Percentiles rank a stretch among this genome's conserved stretches.
Evolutionary conservation across 2,329 filamentous ascomycete species (phyloP).

Genomic region (Microsporum audouinii): DNA sequence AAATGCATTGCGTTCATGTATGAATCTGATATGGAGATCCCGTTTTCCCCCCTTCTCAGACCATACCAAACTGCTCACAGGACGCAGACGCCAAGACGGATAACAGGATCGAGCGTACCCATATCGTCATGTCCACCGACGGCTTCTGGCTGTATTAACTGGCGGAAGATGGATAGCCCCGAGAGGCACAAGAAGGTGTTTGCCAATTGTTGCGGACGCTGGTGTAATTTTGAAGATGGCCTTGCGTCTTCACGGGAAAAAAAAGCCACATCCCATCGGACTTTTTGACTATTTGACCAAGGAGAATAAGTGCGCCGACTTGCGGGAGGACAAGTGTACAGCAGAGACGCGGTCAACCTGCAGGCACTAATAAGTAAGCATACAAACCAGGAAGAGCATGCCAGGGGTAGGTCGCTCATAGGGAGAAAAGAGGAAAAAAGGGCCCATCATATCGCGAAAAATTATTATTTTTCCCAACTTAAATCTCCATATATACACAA

Average conservation of each 20-base stretch:
- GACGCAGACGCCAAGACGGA: neutral
- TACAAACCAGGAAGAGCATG: neutral
- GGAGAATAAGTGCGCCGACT: neutral
- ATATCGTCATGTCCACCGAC: neutral
- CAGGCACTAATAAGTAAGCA: neutral
- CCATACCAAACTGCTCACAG: neutral
- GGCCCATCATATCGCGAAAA: neutral
- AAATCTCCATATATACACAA: neutral
- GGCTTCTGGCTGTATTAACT: neutral
- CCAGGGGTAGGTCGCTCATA: conserved; percentile 1
- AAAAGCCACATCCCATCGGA: neutral
- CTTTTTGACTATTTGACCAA: neutral
- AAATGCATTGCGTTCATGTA: neutral
- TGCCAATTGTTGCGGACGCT: neutral
- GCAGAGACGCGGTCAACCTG: neutral
- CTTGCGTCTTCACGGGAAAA: neutral
- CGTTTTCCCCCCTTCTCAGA: neutral
- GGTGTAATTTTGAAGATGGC: neutral
- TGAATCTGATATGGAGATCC: neutral
- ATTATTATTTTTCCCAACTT: neutral
- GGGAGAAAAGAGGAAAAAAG: neutral
- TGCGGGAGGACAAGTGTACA: neutral
- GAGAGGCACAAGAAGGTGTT: neutral
- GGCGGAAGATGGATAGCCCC: neutral
- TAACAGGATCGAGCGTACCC: conserved; percentile 1